Evolutionary conservation across 345 rosid species (phyloP), one percentile per base, ranked within the genome.

Genomic region (Acer campestre): DNA sequence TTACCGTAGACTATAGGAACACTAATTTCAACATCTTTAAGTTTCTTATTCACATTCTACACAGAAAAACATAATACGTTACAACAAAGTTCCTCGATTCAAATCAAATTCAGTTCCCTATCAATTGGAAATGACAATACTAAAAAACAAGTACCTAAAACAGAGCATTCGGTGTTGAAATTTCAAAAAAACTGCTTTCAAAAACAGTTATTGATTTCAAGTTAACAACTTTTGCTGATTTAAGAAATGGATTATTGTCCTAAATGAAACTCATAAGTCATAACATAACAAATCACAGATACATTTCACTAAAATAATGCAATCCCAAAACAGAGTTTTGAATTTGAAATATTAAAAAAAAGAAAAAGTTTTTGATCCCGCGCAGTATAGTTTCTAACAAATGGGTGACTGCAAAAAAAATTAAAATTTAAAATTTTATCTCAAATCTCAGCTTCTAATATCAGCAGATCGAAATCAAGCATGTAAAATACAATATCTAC

Each of bases 1-100:
- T 90, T 90, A 23, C 97, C 94, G 17, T 87, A 90, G 68, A 92
- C 94, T 72, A 92, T 82, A 16, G 97, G 97, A 79, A 90, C 80
- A 77, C 92, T 86, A 80, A 92, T 80, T 80, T 92, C 94, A 13
- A 86, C 83, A 75, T 92, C 97, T 83, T 87, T 90, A 75, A 88
- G 90, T 84, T 89, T 90, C 89, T 90, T 85, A 78, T 72, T 82
- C 70, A 77, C 53, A 56, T 62, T 88, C 94, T 89, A 80, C 53
- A 62, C 35, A 73, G n/a, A 71, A 71, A 49, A 72, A 74, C 78
- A 74, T 31, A 35, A 68, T 67, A 17, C 23, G 46, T 14, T 16
- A 35, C 55, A 74, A 13, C 2, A 2, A 72, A 61, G 59, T 64
- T 61, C 66, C 71, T 18, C 2, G 73, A 44, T 46, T 11, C 3